Percentiles rank a stretch among this genome's conserved stretches.
phyloP scores from a whole-genome alignment of 164 flowering plant species.

The Annona squamosa region DNA sequence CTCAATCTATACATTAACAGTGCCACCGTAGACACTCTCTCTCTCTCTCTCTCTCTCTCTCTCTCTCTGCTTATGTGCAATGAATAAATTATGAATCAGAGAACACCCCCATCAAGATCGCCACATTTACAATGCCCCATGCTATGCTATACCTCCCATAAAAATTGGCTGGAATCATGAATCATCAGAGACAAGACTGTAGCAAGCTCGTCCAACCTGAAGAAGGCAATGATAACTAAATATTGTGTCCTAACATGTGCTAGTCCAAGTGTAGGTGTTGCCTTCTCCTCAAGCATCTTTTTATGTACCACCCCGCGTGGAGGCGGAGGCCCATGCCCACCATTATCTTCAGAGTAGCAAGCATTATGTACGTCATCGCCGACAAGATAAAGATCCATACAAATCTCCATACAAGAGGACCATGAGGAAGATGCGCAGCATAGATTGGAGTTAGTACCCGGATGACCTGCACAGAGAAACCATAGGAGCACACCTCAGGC shows the following conservation, averaged over 20 bases:
- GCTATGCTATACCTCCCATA: too few relatives aligned
- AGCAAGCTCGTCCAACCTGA: too few relatives aligned
- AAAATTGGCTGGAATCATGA: too few relatives aligned
- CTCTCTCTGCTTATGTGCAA: too few relatives aligned
- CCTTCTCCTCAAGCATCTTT: conserved; percentile 59
- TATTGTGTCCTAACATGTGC: neutral
- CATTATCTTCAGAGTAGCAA: conserved; percentile 73
- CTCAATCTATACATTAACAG: too few relatives aligned
- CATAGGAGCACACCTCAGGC: neutral
- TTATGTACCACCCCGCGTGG: conserved; percentile 78
- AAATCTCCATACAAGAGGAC: conserved; percentile 66
- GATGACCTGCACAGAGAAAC: conserved; percentile 54
- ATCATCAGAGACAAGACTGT: too few relatives aligned
- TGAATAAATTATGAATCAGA: too few relatives aligned
- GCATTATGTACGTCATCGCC: conserved; percentile 67
- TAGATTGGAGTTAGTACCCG: conserved; percentile 83
- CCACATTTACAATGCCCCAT: too few relatives aligned
- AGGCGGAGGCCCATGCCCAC: conserved; percentile 66
- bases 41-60: too few relatives aligned
- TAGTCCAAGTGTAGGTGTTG: conserved; percentile 69
- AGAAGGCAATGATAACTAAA: too few relatives aligned
- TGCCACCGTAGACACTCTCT: too few relatives aligned
- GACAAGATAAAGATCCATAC: conserved; percentile 57
- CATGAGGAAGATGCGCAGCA: conserved; percentile 69
- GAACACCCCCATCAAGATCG: too few relatives aligned